Percentiles rank a stretch among this genome's conserved stretches.
phyloP scores from a whole-genome alignment of 2,329 filamentous ascomycete genomes.

The Ascochyta pisi region DNA sequence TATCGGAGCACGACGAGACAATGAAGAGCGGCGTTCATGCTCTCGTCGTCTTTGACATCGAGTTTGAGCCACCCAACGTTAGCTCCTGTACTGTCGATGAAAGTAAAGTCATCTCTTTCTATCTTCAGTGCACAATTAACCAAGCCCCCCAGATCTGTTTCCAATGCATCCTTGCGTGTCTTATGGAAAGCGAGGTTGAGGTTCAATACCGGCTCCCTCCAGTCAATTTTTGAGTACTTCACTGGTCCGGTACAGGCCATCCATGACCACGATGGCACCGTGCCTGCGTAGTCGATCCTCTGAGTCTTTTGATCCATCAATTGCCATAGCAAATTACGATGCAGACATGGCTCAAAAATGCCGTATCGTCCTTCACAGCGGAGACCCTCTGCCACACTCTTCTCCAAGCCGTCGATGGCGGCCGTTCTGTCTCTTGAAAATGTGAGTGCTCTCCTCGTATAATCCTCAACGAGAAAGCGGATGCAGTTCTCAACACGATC shows the following conservation, averaged over 20 bases:
- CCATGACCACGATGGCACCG: not conserved
- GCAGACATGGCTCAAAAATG: not conserved
- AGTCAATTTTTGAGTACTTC: not conserved
- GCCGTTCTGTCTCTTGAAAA: not conserved
- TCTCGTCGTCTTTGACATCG: too few species aligned
- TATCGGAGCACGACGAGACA: too few species aligned
- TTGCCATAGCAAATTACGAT: not conserved
- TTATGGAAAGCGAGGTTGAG: not conserved
- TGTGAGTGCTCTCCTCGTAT: not conserved
- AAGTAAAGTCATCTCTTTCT: too few species aligned
- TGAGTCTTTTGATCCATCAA: not conserved
- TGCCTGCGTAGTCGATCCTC: not conserved
- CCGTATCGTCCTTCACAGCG: not conserved
- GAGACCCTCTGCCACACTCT: too few species aligned
- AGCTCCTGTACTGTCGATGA: too few species aligned
- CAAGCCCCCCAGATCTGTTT: too few species aligned
- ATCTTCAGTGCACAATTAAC: too few species aligned
- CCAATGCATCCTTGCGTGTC: not conserved
- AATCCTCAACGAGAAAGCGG: not conserved
- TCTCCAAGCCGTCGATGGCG: too few species aligned
- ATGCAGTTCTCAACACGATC: not conserved
- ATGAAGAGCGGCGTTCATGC: too few species aligned
- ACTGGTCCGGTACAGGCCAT: not conserved
- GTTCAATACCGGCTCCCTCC: not conserved
- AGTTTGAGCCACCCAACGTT: too few species aligned